These are phyloP conservation scores for Euryodendron excelsum DNA, from an alignment of 148 eudicot genomes.

Conservation along the genomic window DNA sequence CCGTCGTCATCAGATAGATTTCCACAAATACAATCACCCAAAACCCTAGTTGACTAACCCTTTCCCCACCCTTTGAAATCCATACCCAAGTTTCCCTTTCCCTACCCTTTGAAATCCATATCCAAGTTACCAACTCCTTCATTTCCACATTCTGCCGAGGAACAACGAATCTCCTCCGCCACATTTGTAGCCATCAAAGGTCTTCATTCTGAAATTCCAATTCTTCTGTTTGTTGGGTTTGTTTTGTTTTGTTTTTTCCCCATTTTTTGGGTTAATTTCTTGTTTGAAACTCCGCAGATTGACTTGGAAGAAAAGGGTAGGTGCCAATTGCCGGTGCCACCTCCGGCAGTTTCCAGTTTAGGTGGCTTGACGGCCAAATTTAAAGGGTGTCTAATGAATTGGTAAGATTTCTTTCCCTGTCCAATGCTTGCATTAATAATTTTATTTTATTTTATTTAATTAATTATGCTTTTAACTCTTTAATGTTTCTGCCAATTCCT, in stretches of 20 bases:
- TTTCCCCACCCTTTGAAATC: background rate
- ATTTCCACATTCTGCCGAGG: background rate
- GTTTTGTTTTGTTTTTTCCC: background rate
- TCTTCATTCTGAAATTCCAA: background rate
- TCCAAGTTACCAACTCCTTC: background rate
- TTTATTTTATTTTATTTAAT: background rate
- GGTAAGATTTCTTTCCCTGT: background rate
- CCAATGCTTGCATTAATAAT: background rate
- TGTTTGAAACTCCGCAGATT: background rate
- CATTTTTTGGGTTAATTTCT: background rate
- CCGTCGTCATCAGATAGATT: background rate
- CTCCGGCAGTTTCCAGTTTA: background rate
- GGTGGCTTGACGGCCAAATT: background rate
- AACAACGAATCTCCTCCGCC: background rate
- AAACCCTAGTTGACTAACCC: slow-evolving; percentile 3
- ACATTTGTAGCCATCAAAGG: background rate
- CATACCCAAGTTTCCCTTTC: background rate
- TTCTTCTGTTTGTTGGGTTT: background rate
- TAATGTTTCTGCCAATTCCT: background rate
- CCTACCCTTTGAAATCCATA: background rate
- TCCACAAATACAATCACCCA: background rate
- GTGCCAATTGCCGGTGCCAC: slow-evolving; percentile 1
- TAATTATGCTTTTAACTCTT: background rate
- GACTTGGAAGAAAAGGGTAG: background rate
- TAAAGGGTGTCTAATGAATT: slow-evolving; percentile 1